Base-by-base conservation (phyloP, 2,329 filamentous ascomycete genomes). In the Diplodia mutila region DNA sequence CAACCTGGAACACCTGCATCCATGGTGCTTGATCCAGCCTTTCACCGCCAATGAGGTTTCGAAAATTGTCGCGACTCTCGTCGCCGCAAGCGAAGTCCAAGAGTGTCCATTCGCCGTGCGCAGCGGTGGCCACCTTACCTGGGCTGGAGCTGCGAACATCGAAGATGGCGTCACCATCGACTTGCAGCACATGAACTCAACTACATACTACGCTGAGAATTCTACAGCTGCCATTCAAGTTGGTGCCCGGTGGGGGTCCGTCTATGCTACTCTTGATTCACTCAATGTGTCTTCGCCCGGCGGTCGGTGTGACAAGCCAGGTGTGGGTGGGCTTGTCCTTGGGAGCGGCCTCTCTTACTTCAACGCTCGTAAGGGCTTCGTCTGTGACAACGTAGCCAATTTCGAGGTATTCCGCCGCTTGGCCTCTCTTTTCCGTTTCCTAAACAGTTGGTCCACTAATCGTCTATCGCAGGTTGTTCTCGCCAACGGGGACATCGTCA, bases 151-250 rank as follows among this genome's bases (percentile, higher is more conserved):
- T 29, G 72, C 73, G 9, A 76, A 76, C 29, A 75, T 75, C 25
- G 70, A 73, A 1, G 70, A 70, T 18, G 73, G 73, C 39, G 72
- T 76, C 9, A 75, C 73, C 1, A 71, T 77, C 32, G 74, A 77
- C 64, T 52, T 75, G 49, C 70, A 72, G 18, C 70, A 68, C 39
- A 57, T 77, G 66, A 73, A 73, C 46, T 54, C 71, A 18, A 72
- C 75, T 4, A 69, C 61, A 9, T 65, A 76, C 6, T 69, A 70
- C 16, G 42, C n/a, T 3, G 72, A 74, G 42, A 66, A 72, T 27
- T 68, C 68, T 11, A 69, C 66, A 8, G 73, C 72, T 16, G 69
- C 63, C 25, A 68, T 77, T 25, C 69, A 72, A 3, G 67, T 71
- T 4, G 74, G 74, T 12, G 73, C 75, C 46, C 69, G 71, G 61